Percentiles rank a stretch among this genome's conserved stretches.
These are phyloP conservation scores for Vigna nakashimae DNA, from an alignment of 306 rosid species.

Conservation along the genomic window DNA sequence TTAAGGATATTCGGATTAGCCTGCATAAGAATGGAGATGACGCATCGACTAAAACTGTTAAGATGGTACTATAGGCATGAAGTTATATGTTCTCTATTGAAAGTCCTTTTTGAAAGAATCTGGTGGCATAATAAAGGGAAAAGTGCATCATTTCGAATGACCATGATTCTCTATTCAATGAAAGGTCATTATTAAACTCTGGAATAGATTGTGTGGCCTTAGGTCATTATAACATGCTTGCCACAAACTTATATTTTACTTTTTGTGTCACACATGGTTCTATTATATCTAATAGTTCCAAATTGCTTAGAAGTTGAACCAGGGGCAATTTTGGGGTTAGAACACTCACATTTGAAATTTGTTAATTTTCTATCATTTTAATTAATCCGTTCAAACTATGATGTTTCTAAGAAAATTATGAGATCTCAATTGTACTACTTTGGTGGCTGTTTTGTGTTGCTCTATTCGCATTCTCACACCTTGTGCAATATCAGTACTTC, in stretches of 20 bases:
- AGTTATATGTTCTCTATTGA: background rate
- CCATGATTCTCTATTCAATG: background rate
- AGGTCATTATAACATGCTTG: background rate
- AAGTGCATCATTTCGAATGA: conserved; percentile 11
- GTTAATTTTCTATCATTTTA: background rate
- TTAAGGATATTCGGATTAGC: background rate
- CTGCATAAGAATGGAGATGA: background rate
- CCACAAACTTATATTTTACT: background rate
- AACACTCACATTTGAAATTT: background rate
- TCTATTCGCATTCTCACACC: background rate
- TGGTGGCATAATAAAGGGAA: background rate
- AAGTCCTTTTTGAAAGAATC: background rate
- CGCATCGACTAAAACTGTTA: conserved; percentile 2
- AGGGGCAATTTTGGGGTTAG: too few species aligned
- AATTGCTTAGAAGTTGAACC: too few species aligned
- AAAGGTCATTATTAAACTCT: background rate
- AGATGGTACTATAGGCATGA: background rate
- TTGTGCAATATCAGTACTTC: background rate
- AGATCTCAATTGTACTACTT: background rate
- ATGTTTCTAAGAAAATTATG: too few species aligned
- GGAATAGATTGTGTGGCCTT: background rate
- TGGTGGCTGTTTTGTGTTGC: background rate
- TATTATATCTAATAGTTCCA: too few species aligned
- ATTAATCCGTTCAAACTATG: conserved; percentile 1
- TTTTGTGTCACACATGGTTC: background rate